Conservation (phyloP, 768 basidiomycete genomes). For the Mycena crocata region DNA sequence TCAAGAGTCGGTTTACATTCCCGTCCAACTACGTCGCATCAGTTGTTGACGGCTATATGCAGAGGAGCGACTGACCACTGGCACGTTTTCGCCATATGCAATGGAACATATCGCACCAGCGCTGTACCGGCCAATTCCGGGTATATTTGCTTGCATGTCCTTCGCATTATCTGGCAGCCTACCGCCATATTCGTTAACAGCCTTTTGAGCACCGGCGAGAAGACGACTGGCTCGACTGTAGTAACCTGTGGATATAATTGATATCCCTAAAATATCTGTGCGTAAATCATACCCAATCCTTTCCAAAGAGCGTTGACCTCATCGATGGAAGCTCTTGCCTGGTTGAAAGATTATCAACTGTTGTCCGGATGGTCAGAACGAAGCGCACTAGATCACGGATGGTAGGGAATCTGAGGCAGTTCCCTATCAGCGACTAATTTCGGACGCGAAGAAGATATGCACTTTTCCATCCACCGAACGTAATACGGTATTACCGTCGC, state of each 20-base stretch:
- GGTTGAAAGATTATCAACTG: constrained; percentile 28
- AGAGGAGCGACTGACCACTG: constrained; percentile 89
- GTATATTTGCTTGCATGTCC: constrained; percentile 84
- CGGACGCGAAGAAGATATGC: constrained; percentile 36
- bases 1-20: constrained; percentile 88
- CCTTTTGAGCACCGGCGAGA: constrained; percentile 85
- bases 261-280: background rate
- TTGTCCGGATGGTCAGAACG: constrained; percentile 18
- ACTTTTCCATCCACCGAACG: constrained; percentile 88
- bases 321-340: constrained; percentile 81
- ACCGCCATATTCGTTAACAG: constrained; percentile 72
- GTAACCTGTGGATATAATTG: constrained; percentile 62
- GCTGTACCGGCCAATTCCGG: constrained; percentile 91
- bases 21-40: constrained; percentile 78
- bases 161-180: constrained; percentile 83
- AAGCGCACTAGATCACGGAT: constrained; percentile 75
- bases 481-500: constrained; percentile 95
- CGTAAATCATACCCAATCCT: constrained; percentile 58
- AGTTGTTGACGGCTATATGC: no score
- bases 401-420: constrained; percentile 77
- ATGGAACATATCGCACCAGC: constrained; percentile 89
- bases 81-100: constrained; percentile 84
- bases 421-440: constrained; percentile 18
- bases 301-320: constrained; percentile 93
- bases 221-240: constrained; percentile 89